Conservation (phyloP, 192 early-diverging fungal species). For the Coemansia sp. region DNA sequence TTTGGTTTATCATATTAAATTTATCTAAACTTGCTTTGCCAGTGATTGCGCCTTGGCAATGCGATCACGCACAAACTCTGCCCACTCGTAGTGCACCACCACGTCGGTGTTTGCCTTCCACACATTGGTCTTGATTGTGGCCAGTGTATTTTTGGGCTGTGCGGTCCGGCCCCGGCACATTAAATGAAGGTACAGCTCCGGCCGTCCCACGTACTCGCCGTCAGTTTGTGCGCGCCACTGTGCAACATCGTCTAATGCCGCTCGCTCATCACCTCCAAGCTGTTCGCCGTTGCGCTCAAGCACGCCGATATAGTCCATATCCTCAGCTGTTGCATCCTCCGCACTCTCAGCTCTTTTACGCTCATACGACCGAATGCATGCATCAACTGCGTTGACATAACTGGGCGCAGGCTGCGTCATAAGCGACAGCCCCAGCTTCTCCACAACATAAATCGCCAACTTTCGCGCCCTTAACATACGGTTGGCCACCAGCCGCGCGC, state of each 20-base stretch:
- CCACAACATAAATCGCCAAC: conserved; percentile 78
- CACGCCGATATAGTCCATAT: conserved; percentile 11
- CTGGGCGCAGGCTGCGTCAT: conserved; percentile 49
- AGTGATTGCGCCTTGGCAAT: conserved; percentile 39
- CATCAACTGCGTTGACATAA: conserved; percentile 45
- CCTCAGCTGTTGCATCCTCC: neutral
- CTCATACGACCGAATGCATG: conserved; percentile 28
- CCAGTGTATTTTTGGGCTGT: conserved; percentile 35
- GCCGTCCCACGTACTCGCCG: conserved; percentile 33
- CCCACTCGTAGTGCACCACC: conserved; percentile 53
- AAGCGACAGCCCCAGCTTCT: conserved; percentile 63
- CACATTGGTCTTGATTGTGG: conserved; percentile 43
- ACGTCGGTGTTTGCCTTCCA: conserved; percentile 56
- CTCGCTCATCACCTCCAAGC: conserved; percentile 28
- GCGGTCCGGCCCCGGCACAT: conserved; percentile 38
- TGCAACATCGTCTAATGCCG: conserved; percentile 34
- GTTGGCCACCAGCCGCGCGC: conserved; percentile 76
- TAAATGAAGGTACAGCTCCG: conserved; percentile 49
- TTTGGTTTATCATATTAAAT: neutral
- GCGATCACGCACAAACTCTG: conserved; percentile 43
- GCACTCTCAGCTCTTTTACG: neutral
- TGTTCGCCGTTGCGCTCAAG: conserved; percentile 37
- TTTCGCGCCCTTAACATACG: conserved; percentile 87
- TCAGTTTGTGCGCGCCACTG: conserved; percentile 13
- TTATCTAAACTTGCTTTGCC: neutral